These are phyloP conservation scores for Trichoderma asperelloides DNA, from an alignment of 495 filamentous ascomycete genomes.

Conservation along the genomic window DNA sequence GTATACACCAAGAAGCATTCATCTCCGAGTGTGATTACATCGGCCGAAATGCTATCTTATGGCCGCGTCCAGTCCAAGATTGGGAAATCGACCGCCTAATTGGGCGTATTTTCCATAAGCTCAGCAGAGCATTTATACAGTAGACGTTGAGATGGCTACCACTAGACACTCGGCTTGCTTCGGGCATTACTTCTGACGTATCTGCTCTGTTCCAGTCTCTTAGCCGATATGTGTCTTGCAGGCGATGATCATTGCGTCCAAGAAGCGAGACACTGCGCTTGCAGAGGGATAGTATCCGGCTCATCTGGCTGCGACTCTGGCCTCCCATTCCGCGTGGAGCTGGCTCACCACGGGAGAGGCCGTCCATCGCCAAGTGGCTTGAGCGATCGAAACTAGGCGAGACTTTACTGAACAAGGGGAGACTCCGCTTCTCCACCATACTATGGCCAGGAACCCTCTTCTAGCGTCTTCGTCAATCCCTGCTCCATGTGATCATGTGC, in stretches of 20 bases:
- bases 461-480: neutral
- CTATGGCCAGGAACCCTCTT: neutral
- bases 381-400: constrained; percentile 1
- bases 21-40: neutral
- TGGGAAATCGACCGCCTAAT: neutral
- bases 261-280: neutral
- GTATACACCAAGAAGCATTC: neutral
- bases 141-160: neutral
- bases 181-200: neutral
- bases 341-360: constrained; percentile 6
- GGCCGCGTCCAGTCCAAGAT: neutral
- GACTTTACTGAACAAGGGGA: neutral
- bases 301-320: neutral
- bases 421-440: constrained; percentile 1
- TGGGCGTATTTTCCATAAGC: neutral
- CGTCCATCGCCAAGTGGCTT: constrained; percentile 6
- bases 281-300: neutral
- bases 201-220: neutral
- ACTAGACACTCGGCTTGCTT: neutral
- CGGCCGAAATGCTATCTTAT: neutral
- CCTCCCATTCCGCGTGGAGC: neutral
- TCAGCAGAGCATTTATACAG: too few relatives aligned
- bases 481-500: neutral
- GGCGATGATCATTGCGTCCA: neutral
- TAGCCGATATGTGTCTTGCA: neutral